Evolutionary conservation across 164 flowering plant genomes (phyloP).

Genomic region (Umbilicus rupestris): DNA sequence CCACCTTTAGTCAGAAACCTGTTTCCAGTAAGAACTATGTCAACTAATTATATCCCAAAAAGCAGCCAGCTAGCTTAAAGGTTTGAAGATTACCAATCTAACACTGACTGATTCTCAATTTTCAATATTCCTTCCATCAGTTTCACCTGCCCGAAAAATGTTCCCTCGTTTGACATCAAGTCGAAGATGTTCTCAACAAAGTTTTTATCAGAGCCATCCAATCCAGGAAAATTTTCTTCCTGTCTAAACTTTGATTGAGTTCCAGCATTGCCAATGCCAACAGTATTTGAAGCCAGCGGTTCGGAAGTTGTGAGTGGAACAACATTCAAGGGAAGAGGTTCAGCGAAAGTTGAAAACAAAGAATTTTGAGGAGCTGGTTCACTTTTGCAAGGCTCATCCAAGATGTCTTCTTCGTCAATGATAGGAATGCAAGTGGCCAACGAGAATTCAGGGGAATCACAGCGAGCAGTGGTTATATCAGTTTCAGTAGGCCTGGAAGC

Average conservation of each 20-base stretch:
- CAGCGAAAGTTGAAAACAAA: neutral
- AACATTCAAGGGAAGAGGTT: slow-evolving; percentile 12
- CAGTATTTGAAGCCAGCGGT: slow-evolving; percentile 44
- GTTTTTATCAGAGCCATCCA: slow-evolving; percentile 48
- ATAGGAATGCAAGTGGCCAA: slow-evolving; percentile 4
- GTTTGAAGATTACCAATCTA: slow-evolving; percentile 44
- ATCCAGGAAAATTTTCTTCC: slow-evolving; percentile 42
- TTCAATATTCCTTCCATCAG: slow-evolving; percentile 86
- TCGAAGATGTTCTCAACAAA: slow-evolving; percentile 69
- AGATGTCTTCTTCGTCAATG: neutral
- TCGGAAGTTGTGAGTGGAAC: slow-evolving; percentile 32
- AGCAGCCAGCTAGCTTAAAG: neutral
- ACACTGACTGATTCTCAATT: slow-evolving; percentile 54
- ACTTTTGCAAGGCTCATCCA: neutral
- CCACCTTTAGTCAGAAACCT: slow-evolving; percentile 91
- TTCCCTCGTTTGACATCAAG: slow-evolving; percentile 71
- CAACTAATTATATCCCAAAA: neutral
- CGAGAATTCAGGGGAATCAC: slow-evolving; percentile 5
- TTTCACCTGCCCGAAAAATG: slow-evolving; percentile 85
- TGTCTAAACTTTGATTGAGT: slow-evolving; percentile 11
- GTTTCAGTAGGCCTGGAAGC: neutral
- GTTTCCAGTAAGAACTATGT: slow-evolving; percentile 12
- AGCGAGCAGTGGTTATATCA: neutral
- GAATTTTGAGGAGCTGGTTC: slow-evolving; percentile 3
- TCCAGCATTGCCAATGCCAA: neutral